Base-by-base conservation (phyloP, 257 asterid species). In the Solanum okadae region DNA sequence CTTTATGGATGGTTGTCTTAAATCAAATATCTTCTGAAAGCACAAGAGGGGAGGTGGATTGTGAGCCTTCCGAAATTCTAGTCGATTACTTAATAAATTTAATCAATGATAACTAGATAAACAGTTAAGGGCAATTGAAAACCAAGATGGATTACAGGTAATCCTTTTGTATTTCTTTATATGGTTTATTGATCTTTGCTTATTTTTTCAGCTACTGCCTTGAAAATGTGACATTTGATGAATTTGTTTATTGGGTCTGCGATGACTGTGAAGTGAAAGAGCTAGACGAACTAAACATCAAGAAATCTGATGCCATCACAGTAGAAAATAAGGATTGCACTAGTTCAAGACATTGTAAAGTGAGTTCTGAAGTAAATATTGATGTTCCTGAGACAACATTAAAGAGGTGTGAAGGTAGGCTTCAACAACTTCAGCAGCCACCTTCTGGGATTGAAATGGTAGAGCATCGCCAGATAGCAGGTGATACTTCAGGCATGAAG, bases 131-230 rank as follows among this genome's bases (percentile, higher is more conserved):
- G 44, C 44, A 73, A 73, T 34, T 73, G 81, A 34, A 73, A 34
- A 73, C 67, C 18, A 44, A 79, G 85, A 46, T 27, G 38, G 40
- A 10, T 79, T 79, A 46, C 40, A 44, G 85, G 40, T 61, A 61
- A 38, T 61, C n/a, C 31, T 40, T 75, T 56, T 37, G 18, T 77
- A 52, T 22, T 34, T 86, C 76, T 27, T 79, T 49, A 49, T 81
- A 49, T 29, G 42, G 20, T 46, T 29, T 81, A 29, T 46, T 81
- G 11, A 46, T 81, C 70, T 79, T 73, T 79, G 85, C 68, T 44
- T 46, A 49, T 81, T 46, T 78, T 56, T 81, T 46, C 88, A 89
- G 91, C 73, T 87, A 89, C 88, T 89, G 91, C 89, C 70, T 87
- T 61, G 86, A 83, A 42, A 73, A 37, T 20, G 34, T 87, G 34